Evolutionary conservation across 2,329 filamentous ascomycete genomes (phyloP).

Genomic region (Ceratocystiopsis sp.): DNA sequence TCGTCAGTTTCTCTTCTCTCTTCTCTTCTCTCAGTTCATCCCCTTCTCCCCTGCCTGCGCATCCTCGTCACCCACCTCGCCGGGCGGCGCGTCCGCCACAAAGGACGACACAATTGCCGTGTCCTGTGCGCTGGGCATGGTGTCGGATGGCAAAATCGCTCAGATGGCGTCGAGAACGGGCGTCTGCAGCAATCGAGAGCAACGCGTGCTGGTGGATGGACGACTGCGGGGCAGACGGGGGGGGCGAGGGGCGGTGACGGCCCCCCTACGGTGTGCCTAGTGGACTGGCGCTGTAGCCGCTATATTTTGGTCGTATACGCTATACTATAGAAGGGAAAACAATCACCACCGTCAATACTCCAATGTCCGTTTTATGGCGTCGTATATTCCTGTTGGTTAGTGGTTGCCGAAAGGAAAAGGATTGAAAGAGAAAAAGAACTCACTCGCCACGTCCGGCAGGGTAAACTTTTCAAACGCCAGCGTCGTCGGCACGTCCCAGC

Average conservation of each 20-base stretch:
- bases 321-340: too few relatives aligned
- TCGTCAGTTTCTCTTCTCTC: neutral
- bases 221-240: too few relatives aligned
- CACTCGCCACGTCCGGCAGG: conserved; percentile 72
- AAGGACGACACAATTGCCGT: conserved; percentile 61
- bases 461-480: conserved; percentile 66
- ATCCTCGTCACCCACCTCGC: conserved; percentile 51
- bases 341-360: too few relatives aligned
- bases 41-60: neutral
- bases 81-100: conserved; percentile 83
- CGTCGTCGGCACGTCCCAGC: conserved; percentile 77
- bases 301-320: too few relatives aligned
- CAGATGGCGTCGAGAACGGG: neutral
- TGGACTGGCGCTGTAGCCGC: too few relatives aligned
- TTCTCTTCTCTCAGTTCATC: neutral
- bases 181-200: too few relatives aligned
- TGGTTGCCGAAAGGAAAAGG: neutral
- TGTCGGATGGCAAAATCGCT: neutral
- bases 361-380: conserved; percentile 41
- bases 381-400: conserved; percentile 42
- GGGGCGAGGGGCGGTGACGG: too few relatives aligned
- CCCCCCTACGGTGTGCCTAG: too few relatives aligned
- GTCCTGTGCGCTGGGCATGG: conserved; percentile 19
- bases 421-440: conserved; percentile 25
- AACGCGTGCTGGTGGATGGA: neutral